Evolutionary conservation across 2,329 filamentous ascomycete genomes (phyloP), one percentile per base, ranked within the genome.

Genomic region (Reticulascus tulasneorum): DNA sequence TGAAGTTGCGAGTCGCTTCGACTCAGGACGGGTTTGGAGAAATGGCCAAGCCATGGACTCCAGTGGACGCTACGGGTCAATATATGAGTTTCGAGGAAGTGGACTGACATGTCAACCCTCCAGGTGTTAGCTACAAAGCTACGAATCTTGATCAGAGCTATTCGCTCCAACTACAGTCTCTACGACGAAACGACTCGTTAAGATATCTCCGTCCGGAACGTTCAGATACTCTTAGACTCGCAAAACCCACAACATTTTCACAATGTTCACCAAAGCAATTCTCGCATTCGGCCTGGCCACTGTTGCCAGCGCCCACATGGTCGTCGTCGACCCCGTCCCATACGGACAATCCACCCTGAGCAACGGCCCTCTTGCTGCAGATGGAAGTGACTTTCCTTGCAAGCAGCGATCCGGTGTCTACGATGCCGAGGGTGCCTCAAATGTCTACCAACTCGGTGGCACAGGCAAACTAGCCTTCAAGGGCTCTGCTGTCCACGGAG

Each of bases 401-500:
- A 90, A 95, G 59, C 60, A 72, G 33, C 65, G 73, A 7, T n/a
- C 48, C 0, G 67, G 64, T 0, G 59, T 55, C 30, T 72, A 74
- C 6, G 63, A 71, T 1, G 63, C 67, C 2, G 62, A 69, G 1
- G 63, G 62, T 6, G 57, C 53, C 2, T 63, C 61, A 51, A 87
- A 86, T 49, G 55, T 66, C 1, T 86, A 84, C 60, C 64, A 71
- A 1, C 71, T 84, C 11, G 87, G 87, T 5, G 73, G 75, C 6
- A 46, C 59, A 0, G 40, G 47, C 1, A 77, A 84, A 50, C 69
- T 96, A 2, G 59, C 63, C 0, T 86, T 95, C 60, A 64, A 64
- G 0, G 90, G 89, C 23, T 66, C 71, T 31, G 90, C 89, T 4
- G 79, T 82, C 0, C 93, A 98, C 49, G 90, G 90, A 13, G 93